These are phyloP conservation scores for Geosmithia putterillii DNA, from an alignment of 2,329 filamentous ascomycete genomes.

Conservation along the genomic window DNA sequence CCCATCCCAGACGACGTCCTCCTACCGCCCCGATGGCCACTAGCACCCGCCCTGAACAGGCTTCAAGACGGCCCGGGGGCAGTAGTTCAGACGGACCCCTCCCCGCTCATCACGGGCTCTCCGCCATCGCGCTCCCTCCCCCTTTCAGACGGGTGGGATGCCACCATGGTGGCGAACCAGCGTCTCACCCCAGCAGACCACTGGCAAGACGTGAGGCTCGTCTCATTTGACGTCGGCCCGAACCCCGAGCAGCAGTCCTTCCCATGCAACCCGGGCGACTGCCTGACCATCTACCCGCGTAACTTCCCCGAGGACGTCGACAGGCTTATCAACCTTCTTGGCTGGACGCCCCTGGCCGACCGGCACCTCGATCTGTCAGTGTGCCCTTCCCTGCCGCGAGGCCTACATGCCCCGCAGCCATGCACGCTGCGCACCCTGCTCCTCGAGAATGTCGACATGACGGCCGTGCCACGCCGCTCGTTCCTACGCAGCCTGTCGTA, in stretches of 20 bases:
- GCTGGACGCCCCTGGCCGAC: conserved; percentile 66
- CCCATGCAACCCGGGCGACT: conserved; percentile 58
- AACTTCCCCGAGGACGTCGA: conserved; percentile 78
- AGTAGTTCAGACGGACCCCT: conserved; percentile 2
- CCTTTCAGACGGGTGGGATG: conserved; percentile 42
- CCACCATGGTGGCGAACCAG: conserved; percentile 50
- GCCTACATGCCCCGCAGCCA: conserved; percentile 22
- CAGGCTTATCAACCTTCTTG: conserved; percentile 64
- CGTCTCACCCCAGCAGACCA: conserved; percentile 65
- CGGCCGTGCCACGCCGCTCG: conserved; percentile 72
- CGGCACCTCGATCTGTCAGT: conserved; percentile 40
- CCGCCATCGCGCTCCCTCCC: conserved; percentile 31
- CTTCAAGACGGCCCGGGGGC: not conserved
- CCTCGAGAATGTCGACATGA: conserved; percentile 77
- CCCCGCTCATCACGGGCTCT: conserved; percentile 1
- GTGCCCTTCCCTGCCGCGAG: conserved; percentile 17
- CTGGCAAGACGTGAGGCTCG: conserved; percentile 86
- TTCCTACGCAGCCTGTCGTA: conserved; percentile 74
- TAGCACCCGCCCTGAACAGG: conserved; percentile 13
- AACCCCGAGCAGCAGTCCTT: not conserved
- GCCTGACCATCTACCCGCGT: conserved; percentile 72
- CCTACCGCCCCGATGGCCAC: conserved; percentile 57
- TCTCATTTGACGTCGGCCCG: conserved; percentile 46
- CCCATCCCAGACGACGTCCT: conserved; percentile 65
- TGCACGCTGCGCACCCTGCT: conserved; percentile 64